These are phyloP conservation scores for Viola pubescens DNA, from an alignment of 441 rosid genomes.

Conservation along the genomic window DNA sequence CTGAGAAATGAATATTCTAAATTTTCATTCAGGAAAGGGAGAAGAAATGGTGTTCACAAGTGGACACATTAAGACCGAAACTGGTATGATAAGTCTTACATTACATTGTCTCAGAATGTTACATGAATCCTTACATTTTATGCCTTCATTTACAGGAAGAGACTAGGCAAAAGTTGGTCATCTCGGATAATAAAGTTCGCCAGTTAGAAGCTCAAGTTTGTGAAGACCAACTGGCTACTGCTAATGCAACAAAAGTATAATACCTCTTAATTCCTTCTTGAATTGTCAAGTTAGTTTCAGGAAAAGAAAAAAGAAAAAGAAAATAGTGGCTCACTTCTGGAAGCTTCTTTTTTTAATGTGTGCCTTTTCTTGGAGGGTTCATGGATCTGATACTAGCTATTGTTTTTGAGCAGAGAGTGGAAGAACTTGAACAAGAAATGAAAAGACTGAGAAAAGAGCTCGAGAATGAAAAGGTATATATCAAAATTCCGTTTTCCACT, in stretches of 20 bases:
- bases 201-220: slow-evolving; percentile 81
- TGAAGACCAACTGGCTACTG: slow-evolving; percentile 60
- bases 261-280: slow-evolving; percentile 17
- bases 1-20: slow-evolving; percentile 18
- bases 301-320: not conserved
- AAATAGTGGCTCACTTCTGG: not conserved
- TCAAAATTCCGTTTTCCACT: slow-evolving; percentile 18
- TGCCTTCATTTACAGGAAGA: slow-evolving; percentile 52
- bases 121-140: slow-evolving; percentile 1
- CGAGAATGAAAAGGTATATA: slow-evolving; percentile 77
- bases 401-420: slow-evolving; percentile 51
- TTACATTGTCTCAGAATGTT: slow-evolving; percentile 2
- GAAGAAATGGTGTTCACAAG: slow-evolving; percentile 63
- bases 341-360: not conserved
- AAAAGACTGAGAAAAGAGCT: slow-evolving; percentile 55
- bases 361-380: not conserved
- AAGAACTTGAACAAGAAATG: slow-evolving; percentile 67
- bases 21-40: slow-evolving; percentile 56
- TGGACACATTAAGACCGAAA: slow-evolving; percentile 71
- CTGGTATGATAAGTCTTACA: slow-evolving; percentile 40
- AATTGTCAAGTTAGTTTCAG: slow-evolving; percentile 1
- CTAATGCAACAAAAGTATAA: slow-evolving; percentile 59
- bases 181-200: slow-evolving; percentile 76
- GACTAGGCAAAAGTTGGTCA: slow-evolving; percentile 73
- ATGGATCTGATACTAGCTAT: slow-evolving; percentile 12